Base-by-base conservation (phyloP, 177 flowering plant genomes). In the Telopea speciosissima region DNA sequence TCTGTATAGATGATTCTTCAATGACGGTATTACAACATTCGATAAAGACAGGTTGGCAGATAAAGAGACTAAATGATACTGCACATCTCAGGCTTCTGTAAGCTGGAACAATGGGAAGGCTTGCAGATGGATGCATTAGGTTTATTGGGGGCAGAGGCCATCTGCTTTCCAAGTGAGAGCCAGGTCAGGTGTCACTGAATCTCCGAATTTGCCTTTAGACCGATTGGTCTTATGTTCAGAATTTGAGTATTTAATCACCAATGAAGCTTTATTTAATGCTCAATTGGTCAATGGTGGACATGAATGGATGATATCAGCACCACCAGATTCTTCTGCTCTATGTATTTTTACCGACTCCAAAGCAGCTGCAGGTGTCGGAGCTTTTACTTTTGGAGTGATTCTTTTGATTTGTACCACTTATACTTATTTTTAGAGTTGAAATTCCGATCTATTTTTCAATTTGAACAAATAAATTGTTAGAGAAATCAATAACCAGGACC, bases 1-100 rank as follows among this genome's bases (percentile, higher is more conserved):
- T 95, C 23, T 90, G 97, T 85, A 81, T 95, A 63, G 97, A 93
- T 23, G 97, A 95, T 81, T 93, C 99, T 73, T 95, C 99, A 0
- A 85, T 88, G 33, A 90, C 98, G 1, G 89, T 93, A 44, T 70
- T 95, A 62, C 90, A 82, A 26, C 77, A 78, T 78, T 81, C 83
- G 13, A 23, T 73, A 61, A 76, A 61, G 69, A 78, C 81, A 1
- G 99, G 99, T 9, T 93, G 97, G 98, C 96, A 90, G 86, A 81
- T 95, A 63, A 91, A 90, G 79, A 83, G 92, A 75, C 54, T 88
- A 75, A 95, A 95, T 72, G 98, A 95, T 75, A 89, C 91, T 21
- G 82, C 98, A 61, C 99, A 95, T 81, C 88, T 93, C 40, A 83
- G 97, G 83, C 92, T 95, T 70, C 86, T 95, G 16, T 95, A 84